These are phyloP conservation scores for Ceratocystiopsis brevicomis DNA, from an alignment of 2,329 filamentous ascomycete species.

Conservation along the genomic window DNA sequence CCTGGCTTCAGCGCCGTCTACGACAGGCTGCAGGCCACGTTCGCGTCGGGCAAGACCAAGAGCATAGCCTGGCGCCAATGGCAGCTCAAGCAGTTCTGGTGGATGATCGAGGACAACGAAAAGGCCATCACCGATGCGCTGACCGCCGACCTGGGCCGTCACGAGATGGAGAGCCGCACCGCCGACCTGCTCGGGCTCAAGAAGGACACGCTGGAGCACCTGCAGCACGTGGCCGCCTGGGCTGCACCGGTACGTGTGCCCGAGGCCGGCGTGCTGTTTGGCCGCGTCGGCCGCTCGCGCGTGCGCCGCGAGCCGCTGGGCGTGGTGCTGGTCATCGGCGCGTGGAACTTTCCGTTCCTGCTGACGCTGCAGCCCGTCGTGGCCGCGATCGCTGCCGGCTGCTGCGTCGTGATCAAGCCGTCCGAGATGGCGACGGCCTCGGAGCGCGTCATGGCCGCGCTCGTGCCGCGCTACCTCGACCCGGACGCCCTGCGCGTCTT, in stretches of 20 bases:
- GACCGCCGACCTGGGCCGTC: constrained; percentile 17
- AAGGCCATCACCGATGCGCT: constrained; percentile 16
- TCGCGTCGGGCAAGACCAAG: constrained; percentile 15
- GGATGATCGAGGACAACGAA: constrained; percentile 22
- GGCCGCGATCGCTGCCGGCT: constrained; percentile 24
- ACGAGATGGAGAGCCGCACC: constrained; percentile 16
- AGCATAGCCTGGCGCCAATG: constrained; percentile 20
- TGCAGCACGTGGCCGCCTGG: constrained; percentile 18
- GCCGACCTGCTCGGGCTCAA: constrained; percentile 16
- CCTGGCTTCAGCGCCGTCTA: neutral
- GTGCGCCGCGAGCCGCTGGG: constrained; percentile 25
- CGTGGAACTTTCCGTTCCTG: constrained; percentile 27
- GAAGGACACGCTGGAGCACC: constrained; percentile 17
- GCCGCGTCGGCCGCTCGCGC: constrained; percentile 16
- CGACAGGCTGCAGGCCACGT: neutral
- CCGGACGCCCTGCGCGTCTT: constrained; percentile 17
- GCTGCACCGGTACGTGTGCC: neutral
- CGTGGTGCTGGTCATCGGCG: constrained; percentile 23
- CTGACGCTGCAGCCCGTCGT: constrained; percentile 20
- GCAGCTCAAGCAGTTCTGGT: constrained; percentile 23
- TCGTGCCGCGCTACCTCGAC: constrained; percentile 25
- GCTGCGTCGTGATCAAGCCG: constrained; percentile 24
- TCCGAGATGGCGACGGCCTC: constrained; percentile 19
- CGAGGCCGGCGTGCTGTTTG: constrained; percentile 11
- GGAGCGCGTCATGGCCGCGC: constrained; percentile 19